Conservation (phyloP, 331 rosid species). For the Prunus yedoensis region DNA sequence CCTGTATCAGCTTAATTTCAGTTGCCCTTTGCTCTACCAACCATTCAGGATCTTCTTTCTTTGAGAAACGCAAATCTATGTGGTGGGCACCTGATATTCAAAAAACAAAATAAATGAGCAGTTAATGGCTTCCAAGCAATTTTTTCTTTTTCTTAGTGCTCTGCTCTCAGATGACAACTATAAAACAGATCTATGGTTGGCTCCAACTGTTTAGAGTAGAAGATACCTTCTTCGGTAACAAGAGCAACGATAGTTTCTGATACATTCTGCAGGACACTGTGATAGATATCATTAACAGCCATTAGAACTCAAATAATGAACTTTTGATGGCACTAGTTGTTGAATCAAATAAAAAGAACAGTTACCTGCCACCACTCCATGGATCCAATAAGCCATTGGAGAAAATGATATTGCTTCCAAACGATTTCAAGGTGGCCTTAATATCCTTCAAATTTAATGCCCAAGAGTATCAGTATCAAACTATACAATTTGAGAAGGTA, state of each 20-base stretch:
- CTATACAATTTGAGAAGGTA: conserved; percentile 3
- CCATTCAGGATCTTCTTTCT: conserved; percentile 72
- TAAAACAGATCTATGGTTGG: neutral
- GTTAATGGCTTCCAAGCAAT: neutral
- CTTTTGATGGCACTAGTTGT: conserved; percentile 7
- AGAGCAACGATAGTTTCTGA: conserved; percentile 68
- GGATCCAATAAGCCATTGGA: conserved; percentile 87
- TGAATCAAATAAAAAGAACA: conserved; percentile 7
- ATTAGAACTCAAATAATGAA: conserved; percentile 19
- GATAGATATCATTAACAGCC: conserved; percentile 23
- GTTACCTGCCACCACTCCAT: conserved; percentile 93
- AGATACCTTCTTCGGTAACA: conserved; percentile 70
- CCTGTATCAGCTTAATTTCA: conserved; percentile 61
- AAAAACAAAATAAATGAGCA: conserved; percentile 4
- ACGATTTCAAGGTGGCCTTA: conserved; percentile 43
- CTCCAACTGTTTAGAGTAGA: neutral
- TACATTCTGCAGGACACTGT: conserved; percentile 71
- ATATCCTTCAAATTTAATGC: conserved; percentile 48
- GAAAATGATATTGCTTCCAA: conserved; percentile 87
- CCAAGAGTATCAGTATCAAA: conserved; percentile 17
- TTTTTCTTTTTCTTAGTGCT: neutral
- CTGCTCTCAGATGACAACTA: neutral
- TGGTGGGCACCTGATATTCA: conserved; percentile 69
- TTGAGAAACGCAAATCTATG: conserved; percentile 75
- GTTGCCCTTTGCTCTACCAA: conserved; percentile 64